Conservation (phyloP, 176 grass and related monocot genomes). For the Pontederia paniculata region DNA sequence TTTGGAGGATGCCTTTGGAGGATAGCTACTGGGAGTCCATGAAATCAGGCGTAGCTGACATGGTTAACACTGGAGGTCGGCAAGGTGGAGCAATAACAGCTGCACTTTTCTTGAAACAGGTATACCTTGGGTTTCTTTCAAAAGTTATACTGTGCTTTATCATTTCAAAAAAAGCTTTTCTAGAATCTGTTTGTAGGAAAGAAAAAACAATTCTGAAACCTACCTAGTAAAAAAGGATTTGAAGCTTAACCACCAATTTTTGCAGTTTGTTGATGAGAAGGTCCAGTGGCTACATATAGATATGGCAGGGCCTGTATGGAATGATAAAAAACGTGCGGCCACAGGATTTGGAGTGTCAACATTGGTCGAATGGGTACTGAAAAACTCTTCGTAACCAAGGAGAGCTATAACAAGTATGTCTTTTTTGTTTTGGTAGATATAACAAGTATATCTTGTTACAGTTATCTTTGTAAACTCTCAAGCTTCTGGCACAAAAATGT, state of each 20-base stretch:
- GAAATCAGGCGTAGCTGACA: conserved; percentile 92
- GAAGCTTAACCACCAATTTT: neutral
- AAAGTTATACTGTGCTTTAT: neutral
- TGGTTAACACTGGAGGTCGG: conserved; percentile 83
- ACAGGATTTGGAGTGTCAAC: conserved; percentile 92
- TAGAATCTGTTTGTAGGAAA: too few species aligned
- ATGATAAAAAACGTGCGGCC: conserved; percentile 65
- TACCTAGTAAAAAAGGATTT: too few species aligned
- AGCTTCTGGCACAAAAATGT: too few species aligned
- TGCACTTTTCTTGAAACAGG: conserved; percentile 94
- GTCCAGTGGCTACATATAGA: conserved; percentile 99
- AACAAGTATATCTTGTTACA: too few species aligned
- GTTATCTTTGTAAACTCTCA: too few species aligned
- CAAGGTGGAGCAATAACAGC: conserved; percentile 82
- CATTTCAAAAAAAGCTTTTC: neutral
- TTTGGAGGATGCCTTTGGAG: conserved; percentile 91
- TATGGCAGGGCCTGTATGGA: conserved; percentile 95
- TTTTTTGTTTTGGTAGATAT: too few species aligned
- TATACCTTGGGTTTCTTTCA: conserved; percentile 5
- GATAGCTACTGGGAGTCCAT: conserved; percentile 94
- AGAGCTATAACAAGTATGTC: too few species aligned
- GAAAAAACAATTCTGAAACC: too few species aligned
- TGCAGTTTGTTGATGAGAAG: conserved; percentile 88
- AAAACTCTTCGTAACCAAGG: conserved; percentile 53
- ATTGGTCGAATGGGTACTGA: conserved; percentile 94